Base-by-base conservation (phyloP, 306 rosid species). In the Biancaea sappan region DNA sequence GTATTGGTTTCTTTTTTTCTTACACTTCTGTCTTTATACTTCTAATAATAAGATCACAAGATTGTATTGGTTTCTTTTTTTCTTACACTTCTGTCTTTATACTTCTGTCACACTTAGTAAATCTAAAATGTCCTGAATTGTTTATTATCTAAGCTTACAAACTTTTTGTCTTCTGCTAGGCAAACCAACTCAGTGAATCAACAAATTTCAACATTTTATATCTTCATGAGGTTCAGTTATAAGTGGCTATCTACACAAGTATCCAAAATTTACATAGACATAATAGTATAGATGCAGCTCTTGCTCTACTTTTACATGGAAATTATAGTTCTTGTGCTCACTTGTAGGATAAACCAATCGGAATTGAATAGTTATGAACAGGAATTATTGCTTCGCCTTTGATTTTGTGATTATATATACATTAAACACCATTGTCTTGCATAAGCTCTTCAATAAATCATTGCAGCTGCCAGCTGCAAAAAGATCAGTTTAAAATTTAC, bases 81-180 rank as follows among this genome's bases (percentile, higher is more conserved):
- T 8, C 38, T 35, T 35, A 8, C 7, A 35, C 38, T 35, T 35
- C 7, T 38, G 44, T 38, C 44, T 38, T 13, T 4, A 14, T 15
- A 43, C 50, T 43, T 43, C 5, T 43, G 18, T 43, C 22, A 47
- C 19, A 47, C 53, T 12, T 1, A 0, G 50, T 1, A 69, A 40
- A 5, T 41, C n/a, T n/a, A n/a, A n/a, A n/a, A n/a, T n/a, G n/a
- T n/a, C n/a, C n/a, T n/a, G n/a, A n/a, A n/a, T n/a, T n/a, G n/a
- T n/a, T n/a, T n/a, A n/a, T n/a, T n/a, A n/a, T n/a, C n/a, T n/a
- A n/a, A n/a, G n/a, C n/a, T 47, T 32, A 69, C 44, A 59, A 68
- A 67, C 62, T 25, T 47, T n/a, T 48, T 35, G 64, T 50, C 58
- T 66, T 43, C 47, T 41, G 37, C 50, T 29, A 43, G 34, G 24